Base-by-base conservation (phyloP, 352 stramenopile species). In the Pythium chondricola region DNA sequence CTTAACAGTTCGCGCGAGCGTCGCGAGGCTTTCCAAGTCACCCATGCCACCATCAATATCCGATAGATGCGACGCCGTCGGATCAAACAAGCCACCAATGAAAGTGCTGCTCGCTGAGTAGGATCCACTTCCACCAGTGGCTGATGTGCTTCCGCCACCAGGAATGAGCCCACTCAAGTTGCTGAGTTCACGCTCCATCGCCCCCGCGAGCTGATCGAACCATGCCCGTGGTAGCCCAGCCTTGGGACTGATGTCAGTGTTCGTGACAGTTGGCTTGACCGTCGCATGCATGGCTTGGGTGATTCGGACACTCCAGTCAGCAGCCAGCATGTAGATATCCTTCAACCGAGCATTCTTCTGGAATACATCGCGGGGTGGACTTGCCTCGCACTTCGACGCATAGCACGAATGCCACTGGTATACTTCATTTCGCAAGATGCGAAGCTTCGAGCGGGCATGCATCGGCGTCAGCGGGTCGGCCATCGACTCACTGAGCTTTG, bases 391-490 rank as follows among this genome's bases (percentile, higher is more conserved):
- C 57, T 89, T 88, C 1, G 69, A 64, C 6, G 68, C 80, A 47
- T 88, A 91, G 46, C 80, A 91, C 4, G 77, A 88, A 43, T 88
- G 78, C 80, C 80, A 91, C 49, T 88, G 80, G 54, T 81, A 72
- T 2, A 91, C 77, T 71, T 91, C 80, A 31, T 91, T 91, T 2
- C 72, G 69, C 41, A 91, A 36, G 17, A 88, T 84, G 35, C 83
- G 83, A 24, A 91, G 56, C 16, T 81, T 79, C 21, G 86, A 65
- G 41, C 87, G 86, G 0, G 77, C 74, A 18, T 87, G 73, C 18
- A 77, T 65, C 10, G 77, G 74, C 2, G 75, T 85, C 5, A 89
- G 65, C 4, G 83, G 60, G 41, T 92, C 83, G 22, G 60, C 72
- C 59, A 88, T 82, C 14, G 83, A 88, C 42, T 89, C 74, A 1